Percentiles rank a stretch among this genome's conserved stretches.
phyloP scores from a whole-genome alignment of 2,329 filamentous ascomycete species.

The Pestalotiopsis sp. region DNA sequence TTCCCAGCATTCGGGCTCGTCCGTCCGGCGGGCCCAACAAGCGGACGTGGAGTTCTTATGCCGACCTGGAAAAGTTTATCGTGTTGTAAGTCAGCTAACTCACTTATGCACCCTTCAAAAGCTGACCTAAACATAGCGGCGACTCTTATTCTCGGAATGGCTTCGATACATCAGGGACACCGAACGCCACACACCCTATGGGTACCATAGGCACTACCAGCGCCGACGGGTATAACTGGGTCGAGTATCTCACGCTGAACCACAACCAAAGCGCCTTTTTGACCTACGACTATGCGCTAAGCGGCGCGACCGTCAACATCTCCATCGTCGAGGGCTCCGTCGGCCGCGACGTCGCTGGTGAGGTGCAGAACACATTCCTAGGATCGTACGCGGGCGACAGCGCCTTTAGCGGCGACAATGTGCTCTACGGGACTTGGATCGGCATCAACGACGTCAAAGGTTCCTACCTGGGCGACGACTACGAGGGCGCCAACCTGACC shows the following conservation, averaged over 20 bases:
- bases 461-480: background rate
- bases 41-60: background rate
- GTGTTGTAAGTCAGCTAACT: background rate
- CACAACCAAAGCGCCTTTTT: conserved; percentile 49
- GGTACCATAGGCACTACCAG: conserved; percentile 60
- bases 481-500: background rate
- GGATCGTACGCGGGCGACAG: conserved; percentile 38
- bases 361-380: conserved; percentile 26
- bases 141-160: background rate
- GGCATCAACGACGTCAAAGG: conserved; percentile 55
- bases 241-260: conserved; percentile 42
- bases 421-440: conserved; percentile 53
- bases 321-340: conserved; percentile 53
- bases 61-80: background rate
- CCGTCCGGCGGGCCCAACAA: background rate
- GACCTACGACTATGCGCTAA: conserved; percentile 57
- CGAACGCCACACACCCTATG: conserved; percentile 48
- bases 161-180: background rate
- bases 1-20: background rate
- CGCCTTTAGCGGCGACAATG: conserved; percentile 35
- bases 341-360: conserved; percentile 18
- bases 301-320: conserved; percentile 56
- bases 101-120: background rate
- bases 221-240: conserved; percentile 41
- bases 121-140: background rate